Percentiles rank a stretch among this genome's conserved stretches.
phyloP scores from a whole-genome alignment of 371 early-diverging fungal genomes.

The Rhizopus arrhizus region DNA sequence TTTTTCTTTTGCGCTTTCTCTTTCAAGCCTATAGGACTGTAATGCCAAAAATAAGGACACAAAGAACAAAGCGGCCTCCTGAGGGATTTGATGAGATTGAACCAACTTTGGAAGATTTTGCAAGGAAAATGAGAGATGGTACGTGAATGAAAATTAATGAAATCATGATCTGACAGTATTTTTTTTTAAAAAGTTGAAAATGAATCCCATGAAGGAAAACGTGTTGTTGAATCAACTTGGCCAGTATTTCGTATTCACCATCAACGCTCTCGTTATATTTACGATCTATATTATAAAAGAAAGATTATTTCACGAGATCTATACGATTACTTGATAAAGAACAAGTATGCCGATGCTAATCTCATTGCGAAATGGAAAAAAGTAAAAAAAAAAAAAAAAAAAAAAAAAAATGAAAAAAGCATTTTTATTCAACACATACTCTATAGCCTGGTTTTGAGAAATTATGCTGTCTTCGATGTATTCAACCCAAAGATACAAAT shows the following conservation, averaged over 20 bases:
- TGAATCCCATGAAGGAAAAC: slow-evolving; percentile 93
- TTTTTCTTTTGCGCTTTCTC: no score
- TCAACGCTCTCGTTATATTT: slow-evolving; percentile 95
- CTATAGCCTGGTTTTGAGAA: slow-evolving; percentile 93
- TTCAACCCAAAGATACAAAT: slow-evolving; percentile 96
- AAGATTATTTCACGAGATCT: slow-evolving; percentile 90
- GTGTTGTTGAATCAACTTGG: slow-evolving; percentile 93
- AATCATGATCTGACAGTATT: background rate
- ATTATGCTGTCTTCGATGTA: slow-evolving; percentile 96
- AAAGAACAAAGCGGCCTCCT: slow-evolving; percentile 84
- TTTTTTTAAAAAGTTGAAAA: slow-evolving; percentile 77
- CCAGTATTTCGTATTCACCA: slow-evolving; percentile 97
- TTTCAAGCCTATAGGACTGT: no score
- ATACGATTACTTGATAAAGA: slow-evolving; percentile 90
- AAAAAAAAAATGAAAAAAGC: no score
- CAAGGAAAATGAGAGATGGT: slow-evolving; percentile 95
- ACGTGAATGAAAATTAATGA: slow-evolving; percentile 16
- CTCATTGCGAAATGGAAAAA: slow-evolving; percentile 99
- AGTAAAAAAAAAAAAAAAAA: slow-evolving; percentile 47
- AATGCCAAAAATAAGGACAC: slow-evolving; percentile 82
- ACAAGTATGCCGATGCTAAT: slow-evolving; percentile 91
- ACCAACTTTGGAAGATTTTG: slow-evolving; percentile 90
- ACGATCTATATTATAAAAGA: slow-evolving; percentile 93
- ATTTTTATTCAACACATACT: background rate
- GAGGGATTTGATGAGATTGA: slow-evolving; percentile 96